Percentiles rank a stretch among this genome's conserved stretches.
These are phyloP conservation scores for Penicillium salamii DNA, from an alignment of 495 filamentous ascomycete genomes.

Conservation along the genomic window DNA sequence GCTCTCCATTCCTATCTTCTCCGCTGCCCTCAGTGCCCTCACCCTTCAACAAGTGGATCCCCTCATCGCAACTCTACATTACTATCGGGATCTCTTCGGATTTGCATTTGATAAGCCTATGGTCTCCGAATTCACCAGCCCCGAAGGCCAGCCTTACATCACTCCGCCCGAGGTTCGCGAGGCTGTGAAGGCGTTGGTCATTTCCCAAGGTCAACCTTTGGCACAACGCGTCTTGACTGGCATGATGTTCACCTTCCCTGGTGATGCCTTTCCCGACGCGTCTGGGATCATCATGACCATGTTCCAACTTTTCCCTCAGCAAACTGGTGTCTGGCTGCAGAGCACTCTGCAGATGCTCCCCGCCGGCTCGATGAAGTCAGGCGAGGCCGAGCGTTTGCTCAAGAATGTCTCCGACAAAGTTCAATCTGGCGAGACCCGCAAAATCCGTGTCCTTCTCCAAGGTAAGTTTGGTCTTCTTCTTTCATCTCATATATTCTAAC, in stretches of 20 bases:
- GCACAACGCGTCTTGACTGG: conserved; percentile 85
- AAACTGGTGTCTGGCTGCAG: conserved; percentile 76
- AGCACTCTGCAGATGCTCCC: conserved; percentile 81
- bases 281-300: conserved; percentile 85
- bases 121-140: conserved; percentile 59
- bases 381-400: conserved; percentile 63
- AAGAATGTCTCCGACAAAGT: conserved; percentile 65
- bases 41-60: conserved; percentile 87
- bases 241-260: conserved; percentile 98
- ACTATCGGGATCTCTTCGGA: conserved; percentile 86
- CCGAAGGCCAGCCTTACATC: conserved; percentile 41
- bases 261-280: conserved; percentile 91
- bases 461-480: conserved; percentile 32
- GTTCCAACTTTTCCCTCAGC: conserved; percentile 79
- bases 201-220: conserved; percentile 70
- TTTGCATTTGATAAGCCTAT: conserved; percentile 79
- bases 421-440: conserved; percentile 67
- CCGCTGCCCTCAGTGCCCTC: conserved; percentile 79
- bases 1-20: conserved; percentile 78
- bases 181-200: conserved; percentile 68
- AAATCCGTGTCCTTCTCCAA: conserved; percentile 82
- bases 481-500: background rate
- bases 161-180: conserved; percentile 62
- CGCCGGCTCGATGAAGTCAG: conserved; percentile 67
- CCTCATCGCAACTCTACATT: conserved; percentile 86